Evolutionary conservation across 129 eudicot genomes (phyloP).

Genomic region (Glebionis coronaria): DNA sequence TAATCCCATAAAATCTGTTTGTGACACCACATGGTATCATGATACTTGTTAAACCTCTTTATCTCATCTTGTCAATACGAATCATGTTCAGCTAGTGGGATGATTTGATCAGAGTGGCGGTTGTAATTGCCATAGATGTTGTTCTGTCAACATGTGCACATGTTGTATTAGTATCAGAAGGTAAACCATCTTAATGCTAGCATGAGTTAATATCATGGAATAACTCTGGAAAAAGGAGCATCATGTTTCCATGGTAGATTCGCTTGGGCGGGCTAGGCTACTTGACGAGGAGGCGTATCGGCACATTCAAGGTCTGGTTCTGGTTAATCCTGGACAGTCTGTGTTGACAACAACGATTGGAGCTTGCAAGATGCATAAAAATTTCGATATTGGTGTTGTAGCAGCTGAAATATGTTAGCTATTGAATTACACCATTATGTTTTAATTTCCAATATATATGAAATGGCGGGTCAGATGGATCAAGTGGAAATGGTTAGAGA

Average conservation of each 20-base stretch:
- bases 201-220: no score
- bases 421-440: no score
- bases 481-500: no score
- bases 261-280: slow-evolving; percentile 59
- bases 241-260: slow-evolving; percentile 70
- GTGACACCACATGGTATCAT: no score
- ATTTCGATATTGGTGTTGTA: slow-evolving; percentile 47
- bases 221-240: slow-evolving; percentile 48
- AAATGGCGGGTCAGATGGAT: slow-evolving; percentile 67
- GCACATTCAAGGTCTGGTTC: no score
- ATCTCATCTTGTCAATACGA: no score
- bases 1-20: no score
- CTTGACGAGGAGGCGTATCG: slow-evolving; percentile 33
- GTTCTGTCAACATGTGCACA: slow-evolving; percentile 67
- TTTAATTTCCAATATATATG: slow-evolving; percentile 56
- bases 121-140: no score
- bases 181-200: slow-evolving; percentile 32
- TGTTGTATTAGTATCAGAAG: slow-evolving; percentile 51
- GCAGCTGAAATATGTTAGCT: slow-evolving; percentile 63
- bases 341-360: slow-evolving; percentile 69
- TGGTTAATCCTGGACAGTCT: slow-evolving; percentile 32
- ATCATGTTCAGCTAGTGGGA: no score
- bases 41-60: no score
- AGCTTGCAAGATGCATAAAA: no score
- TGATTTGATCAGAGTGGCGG: no score